phyloP scores from a whole-genome alignment of 129 eudicot genomes.

The Helianthus tuberosus region DNA sequence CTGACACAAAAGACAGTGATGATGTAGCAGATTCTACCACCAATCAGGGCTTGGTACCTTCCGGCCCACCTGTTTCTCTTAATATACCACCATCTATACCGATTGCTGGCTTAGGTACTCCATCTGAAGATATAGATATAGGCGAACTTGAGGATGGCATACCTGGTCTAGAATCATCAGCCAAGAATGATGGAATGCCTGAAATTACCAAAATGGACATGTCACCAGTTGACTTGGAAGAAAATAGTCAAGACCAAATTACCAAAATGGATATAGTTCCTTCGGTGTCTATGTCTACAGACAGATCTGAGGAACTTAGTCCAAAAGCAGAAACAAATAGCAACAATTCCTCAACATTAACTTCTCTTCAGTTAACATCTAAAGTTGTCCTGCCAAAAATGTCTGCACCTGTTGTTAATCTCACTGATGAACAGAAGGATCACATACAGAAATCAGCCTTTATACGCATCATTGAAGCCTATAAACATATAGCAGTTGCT shows the following conservation, averaged over 20 bases:
- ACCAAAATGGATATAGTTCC: constrained; percentile 56
- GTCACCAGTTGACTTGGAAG: constrained; percentile 50
- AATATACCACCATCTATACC: constrained; percentile 40
- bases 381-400: constrained; percentile 85
- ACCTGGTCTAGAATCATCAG: constrained; percentile 77
- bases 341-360: constrained; percentile 61
- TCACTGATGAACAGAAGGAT: constrained; percentile 80
- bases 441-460: constrained; percentile 66
- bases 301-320: constrained; percentile 94
- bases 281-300: constrained; percentile 82
- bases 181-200: constrained; percentile 47
- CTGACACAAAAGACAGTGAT: constrained; percentile 32
- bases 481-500: constrained; percentile 77
- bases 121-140: constrained; percentile 50
- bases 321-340: constrained; percentile 66
- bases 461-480: constrained; percentile 81
- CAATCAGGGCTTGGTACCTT: constrained; percentile 32
- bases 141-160: constrained; percentile 57
- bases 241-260: constrained; percentile 57
- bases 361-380: constrained; percentile 57
- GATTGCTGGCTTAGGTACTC: constrained; percentile 37
- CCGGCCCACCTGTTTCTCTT: constrained; percentile 39
- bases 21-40: constrained; percentile 39
- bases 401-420: constrained; percentile 85
- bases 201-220: constrained; percentile 33